These are phyloP conservation scores for Ascosphaera pollenicola DNA, from an alignment of 2,329 filamentous ascomycete species.

Conservation along the genomic window DNA sequence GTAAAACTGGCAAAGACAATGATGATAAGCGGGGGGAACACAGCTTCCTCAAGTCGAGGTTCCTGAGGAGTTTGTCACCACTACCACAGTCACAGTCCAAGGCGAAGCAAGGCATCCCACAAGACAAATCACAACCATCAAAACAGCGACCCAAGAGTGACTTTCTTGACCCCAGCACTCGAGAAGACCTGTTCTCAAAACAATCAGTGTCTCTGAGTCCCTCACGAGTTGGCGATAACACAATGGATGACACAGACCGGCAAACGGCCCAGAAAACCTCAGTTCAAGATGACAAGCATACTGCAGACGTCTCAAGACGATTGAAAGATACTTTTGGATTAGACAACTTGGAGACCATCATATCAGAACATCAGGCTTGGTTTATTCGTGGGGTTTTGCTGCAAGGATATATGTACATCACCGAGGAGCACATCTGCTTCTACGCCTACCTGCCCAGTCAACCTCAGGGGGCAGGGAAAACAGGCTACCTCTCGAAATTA, in stretches of 20 bases:
- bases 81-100: not conserved
- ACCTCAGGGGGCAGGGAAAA: constrained; percentile 56
- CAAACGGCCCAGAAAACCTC: constrained; percentile 13
- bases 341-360: constrained; percentile 58
- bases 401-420: constrained; percentile 93
- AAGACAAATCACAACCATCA: constrained; percentile 27
- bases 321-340: constrained; percentile 76
- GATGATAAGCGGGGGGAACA: not conserved
- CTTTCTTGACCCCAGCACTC: constrained; percentile 4
- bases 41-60: not conserved
- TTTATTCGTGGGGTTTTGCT: constrained; percentile 75
- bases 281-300: constrained; percentile 29
- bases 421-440: constrained; percentile 79
- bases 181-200: constrained; percentile 6
- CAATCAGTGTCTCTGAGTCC: not conserved
- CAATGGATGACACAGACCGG: constrained; percentile 7
- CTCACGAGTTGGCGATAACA: constrained; percentile 1
- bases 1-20: not conserved
- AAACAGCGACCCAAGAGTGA: constrained; percentile 4
- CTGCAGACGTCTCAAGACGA: constrained; percentile 42
- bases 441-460: constrained; percentile 95
- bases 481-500: constrained; percentile 70
- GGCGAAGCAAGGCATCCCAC: constrained; percentile 17
- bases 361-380: constrained; percentile 86
- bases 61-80: not conserved